Conservation (phyloP, 768 basidiomycete species). For the Termitomyces sp. region DNA sequence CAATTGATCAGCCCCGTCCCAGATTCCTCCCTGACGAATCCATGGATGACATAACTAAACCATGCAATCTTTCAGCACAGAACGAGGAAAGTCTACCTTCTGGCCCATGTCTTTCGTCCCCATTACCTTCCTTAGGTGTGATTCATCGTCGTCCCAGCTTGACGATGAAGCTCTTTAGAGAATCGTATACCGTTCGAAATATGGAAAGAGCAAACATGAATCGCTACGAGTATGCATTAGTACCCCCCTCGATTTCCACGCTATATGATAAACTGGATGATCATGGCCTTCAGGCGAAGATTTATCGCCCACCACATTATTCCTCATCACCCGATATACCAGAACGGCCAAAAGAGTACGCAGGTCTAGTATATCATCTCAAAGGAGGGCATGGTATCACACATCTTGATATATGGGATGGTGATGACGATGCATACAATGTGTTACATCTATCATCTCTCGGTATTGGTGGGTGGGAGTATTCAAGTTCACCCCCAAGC, state of each 20-base stretch:
- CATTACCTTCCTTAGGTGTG: neutral
- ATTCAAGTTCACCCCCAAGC: constrained; percentile 66
- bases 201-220: constrained; percentile 28
- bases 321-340: constrained; percentile 71
- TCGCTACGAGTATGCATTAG: constrained; percentile 42
- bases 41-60: neutral
- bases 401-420: constrained; percentile 59
- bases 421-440: neutral
- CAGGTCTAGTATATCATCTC: constrained; percentile 70
- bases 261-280: constrained; percentile 41
- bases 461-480: constrained; percentile 74
- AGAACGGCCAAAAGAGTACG: constrained; percentile 67
- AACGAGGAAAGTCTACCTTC: neutral
- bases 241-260: constrained; percentile 49
- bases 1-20: neutral
- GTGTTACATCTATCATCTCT: constrained; percentile 17
- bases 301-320: constrained; percentile 82
- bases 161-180: constrained; percentile 16
- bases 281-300: constrained; percentile 48
- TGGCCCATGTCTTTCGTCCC: constrained; percentile 5
- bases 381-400: constrained; percentile 59
- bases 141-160: neutral
- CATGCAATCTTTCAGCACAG: neutral
- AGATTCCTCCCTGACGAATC: neutral
- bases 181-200: constrained; percentile 24